phyloP scores from a whole-genome alignment of 306 rosid genomes.

The Dalbergia cochinchinensis region DNA sequence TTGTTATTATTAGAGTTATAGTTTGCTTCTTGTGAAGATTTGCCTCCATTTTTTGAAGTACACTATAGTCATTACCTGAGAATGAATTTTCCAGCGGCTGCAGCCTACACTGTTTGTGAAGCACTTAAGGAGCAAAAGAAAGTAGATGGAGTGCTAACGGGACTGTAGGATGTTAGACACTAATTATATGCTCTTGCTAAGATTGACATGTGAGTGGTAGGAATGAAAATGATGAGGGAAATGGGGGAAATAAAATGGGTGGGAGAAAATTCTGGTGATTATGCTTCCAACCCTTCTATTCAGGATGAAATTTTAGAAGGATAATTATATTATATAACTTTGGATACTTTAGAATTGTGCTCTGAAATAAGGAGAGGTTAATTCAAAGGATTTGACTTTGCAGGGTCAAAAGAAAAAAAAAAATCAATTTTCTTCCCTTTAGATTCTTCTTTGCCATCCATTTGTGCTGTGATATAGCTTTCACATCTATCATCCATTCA shows the following conservation, averaged over 20 bases:
- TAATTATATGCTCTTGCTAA: slow-evolving; percentile 6
- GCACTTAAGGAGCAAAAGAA: slow-evolving; percentile 14
- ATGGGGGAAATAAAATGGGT: not conserved
- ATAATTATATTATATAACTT: slow-evolving; percentile 15
- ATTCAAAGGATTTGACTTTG: not conserved
- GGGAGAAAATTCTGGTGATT: slow-evolving; percentile 12
- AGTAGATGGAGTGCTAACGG: not conserved
- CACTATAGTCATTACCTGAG: slow-evolving; percentile 7
- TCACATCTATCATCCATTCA: slow-evolving; percentile 1
- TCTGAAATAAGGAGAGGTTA: slow-evolving; percentile 1
- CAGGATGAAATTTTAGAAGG: not conserved
- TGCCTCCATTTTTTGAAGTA: not conserved
- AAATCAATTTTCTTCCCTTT: not conserved
- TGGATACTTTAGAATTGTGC: not conserved
- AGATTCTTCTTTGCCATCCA: not conserved
- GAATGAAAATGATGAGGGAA: slow-evolving; percentile 25
- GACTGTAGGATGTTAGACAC: not conserved
- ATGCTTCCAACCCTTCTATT: not conserved
- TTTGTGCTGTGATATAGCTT: not conserved
- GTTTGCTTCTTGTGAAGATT: slow-evolving; percentile 6
- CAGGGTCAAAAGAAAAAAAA: not conserved
- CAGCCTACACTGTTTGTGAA: slow-evolving; percentile 11
- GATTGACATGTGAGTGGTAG: slow-evolving; percentile 18
- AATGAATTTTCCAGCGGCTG: slow-evolving; percentile 17
- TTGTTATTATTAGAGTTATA: not conserved